Evolutionary conservation across 495 filamentous ascomycete species (phyloP).

Genomic region (Collariella sp.): DNA sequence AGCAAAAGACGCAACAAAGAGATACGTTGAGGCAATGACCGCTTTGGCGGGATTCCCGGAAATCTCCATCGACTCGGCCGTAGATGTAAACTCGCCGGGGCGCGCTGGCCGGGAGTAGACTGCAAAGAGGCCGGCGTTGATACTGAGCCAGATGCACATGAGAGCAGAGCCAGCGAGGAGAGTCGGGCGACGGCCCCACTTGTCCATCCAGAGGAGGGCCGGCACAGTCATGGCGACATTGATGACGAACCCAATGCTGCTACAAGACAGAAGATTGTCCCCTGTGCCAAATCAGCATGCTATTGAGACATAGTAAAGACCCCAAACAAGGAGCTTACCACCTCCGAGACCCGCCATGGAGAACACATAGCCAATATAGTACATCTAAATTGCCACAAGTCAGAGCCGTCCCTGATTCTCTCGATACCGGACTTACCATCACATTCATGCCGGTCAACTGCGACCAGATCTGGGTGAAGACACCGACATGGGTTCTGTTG

Average conservation of each 20-base stretch:
- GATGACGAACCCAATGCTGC: conserved; percentile 67
- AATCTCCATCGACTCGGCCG: conserved; percentile 39
- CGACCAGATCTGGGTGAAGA: conserved; percentile 79
- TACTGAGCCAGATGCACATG: conserved; percentile 61
- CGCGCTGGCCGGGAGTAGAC: conserved; percentile 34
- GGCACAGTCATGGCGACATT: conserved; percentile 52
- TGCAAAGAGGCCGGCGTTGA: conserved; percentile 62
- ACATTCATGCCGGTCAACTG: conserved; percentile 82
- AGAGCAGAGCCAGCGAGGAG: conserved; percentile 55
- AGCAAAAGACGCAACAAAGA: conserved; percentile 69
- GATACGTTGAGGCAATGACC: conserved; percentile 69
- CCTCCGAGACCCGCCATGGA: conserved; percentile 59
- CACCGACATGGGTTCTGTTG: conserved; percentile 63
- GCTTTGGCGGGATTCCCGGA: conserved; percentile 55
- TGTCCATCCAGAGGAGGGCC: conserved; percentile 49
- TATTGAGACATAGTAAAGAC: not conserved
- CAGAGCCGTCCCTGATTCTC: conserved; percentile 17
- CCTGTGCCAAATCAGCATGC: not conserved
- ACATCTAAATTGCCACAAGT: conserved; percentile 23
- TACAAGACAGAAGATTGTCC: conserved; percentile 48
- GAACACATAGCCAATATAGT: conserved; percentile 58
- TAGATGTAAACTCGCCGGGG: conserved; percentile 28
- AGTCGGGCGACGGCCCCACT: conserved; percentile 53
- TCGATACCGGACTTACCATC: conserved; percentile 56
- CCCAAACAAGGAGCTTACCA: conserved; percentile 2